Conservation (phyloP, 306 rosid species). For the Gynostemma pentaphyllum region DNA sequence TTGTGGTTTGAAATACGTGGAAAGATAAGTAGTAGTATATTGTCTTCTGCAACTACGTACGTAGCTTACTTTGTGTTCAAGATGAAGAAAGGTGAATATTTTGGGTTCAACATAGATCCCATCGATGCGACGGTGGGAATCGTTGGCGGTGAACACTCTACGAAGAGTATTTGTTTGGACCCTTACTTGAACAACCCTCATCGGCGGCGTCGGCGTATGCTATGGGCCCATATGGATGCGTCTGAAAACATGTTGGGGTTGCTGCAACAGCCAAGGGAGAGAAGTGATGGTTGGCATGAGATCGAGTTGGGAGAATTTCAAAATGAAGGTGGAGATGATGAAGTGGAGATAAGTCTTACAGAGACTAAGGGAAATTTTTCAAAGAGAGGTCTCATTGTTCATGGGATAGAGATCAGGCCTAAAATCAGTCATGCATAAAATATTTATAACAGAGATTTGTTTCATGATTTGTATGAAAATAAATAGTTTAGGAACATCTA, state of each 20-base stretch:
- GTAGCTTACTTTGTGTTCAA: slow-evolving; percentile 12
- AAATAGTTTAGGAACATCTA: no score
- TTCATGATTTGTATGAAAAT: no score
- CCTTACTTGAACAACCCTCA: background rate
- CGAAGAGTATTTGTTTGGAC: slow-evolving; percentile 8
- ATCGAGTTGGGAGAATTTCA: slow-evolving; percentile 9
- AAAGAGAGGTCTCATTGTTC: slow-evolving; percentile 3
- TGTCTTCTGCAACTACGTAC: slow-evolving; percentile 10
- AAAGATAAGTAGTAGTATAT: background rate
- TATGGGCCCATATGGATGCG: background rate
- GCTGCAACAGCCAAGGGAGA: background rate
- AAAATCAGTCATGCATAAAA: background rate
- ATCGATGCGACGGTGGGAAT: slow-evolving; percentile 2
- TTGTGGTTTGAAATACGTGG: slow-evolving; percentile 13
- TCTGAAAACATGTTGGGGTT: background rate
- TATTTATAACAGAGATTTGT: no score
- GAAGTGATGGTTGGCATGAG: slow-evolving; percentile 12
- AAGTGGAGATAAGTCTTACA: background rate
- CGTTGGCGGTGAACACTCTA: background rate
- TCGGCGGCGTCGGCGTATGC: background rate
- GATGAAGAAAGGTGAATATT: background rate
- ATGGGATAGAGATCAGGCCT: slow-evolving; percentile 11
- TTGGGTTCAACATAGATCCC: background rate
- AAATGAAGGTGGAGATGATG: slow-evolving; percentile 1
- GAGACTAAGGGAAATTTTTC: background rate